Conservation (phyloP, 1,139 yeast species). For the Komagataea norvegica region DNA sequence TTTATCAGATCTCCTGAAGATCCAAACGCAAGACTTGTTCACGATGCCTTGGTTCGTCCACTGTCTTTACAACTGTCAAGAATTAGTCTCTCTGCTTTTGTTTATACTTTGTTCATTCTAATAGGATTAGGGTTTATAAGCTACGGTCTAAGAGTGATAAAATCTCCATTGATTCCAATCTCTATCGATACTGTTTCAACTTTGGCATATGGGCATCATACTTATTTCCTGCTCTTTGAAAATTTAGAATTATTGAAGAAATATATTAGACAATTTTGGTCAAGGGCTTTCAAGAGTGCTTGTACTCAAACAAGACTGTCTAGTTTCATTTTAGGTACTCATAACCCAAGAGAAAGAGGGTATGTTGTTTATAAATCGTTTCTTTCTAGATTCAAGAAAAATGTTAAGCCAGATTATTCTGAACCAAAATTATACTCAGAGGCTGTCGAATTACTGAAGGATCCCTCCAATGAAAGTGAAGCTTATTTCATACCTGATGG, state of each 20-base stretch:
- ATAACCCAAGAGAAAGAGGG: conserved; percentile 76
- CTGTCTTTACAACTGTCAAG: conserved; percentile 67
- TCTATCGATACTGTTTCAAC: conserved; percentile 3
- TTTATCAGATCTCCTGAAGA: conserved; percentile 94
- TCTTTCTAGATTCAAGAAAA: conserved; percentile 35
- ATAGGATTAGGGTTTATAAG: conserved; percentile 71
- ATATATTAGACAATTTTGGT: conserved; percentile 56
- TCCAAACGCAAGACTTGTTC: conserved; percentile 82
- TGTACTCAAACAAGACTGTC: conserved; percentile 64
- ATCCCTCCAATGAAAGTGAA: conserved; percentile 31
- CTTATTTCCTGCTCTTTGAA: background rate
- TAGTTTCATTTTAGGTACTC: conserved; percentile 68
- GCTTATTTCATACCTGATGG: conserved; percentile 77
- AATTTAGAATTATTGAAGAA: conserved; percentile 18
- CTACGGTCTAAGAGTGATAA: conserved; percentile 24
- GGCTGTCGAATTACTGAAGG: conserved; percentile 41
- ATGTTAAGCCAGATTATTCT: conserved; percentile 52
- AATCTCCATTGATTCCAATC: conserved; percentile 19
- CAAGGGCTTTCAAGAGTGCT: conserved; percentile 49
- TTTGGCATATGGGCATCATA: conserved; percentile 19
- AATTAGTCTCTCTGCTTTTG: conserved; percentile 68
- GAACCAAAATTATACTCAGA: conserved; percentile 51
- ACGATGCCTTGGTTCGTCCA: conserved; percentile 81
- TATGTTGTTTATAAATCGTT: conserved; percentile 52
- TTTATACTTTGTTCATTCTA: conserved; percentile 69